Conservation (phyloP, 2,329 filamentous ascomycete species). For the Lachnellula occidentalis region DNA sequence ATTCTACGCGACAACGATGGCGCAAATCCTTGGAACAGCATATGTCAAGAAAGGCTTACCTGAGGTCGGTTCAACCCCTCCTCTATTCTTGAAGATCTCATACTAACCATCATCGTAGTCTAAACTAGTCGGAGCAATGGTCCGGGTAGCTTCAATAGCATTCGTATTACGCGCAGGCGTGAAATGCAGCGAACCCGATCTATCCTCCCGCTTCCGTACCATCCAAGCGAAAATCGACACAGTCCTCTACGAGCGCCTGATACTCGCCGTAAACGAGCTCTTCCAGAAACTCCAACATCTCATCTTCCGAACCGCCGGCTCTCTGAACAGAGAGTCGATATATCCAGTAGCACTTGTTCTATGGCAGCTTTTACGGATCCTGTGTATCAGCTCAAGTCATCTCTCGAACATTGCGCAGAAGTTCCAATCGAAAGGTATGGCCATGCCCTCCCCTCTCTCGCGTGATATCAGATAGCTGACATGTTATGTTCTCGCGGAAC, state of each 20-base stretch:
- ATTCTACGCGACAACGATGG: constrained; percentile 21
- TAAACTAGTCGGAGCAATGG: constrained; percentile 17
- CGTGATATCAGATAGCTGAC: background rate
- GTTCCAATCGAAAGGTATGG: constrained; percentile 12
- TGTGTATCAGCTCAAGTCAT: constrained; percentile 19
- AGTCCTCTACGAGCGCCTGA: constrained; percentile 22
- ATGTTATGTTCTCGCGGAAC: background rate
- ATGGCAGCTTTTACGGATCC: constrained; percentile 22
- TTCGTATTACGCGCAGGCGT: constrained; percentile 24
- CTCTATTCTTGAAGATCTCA: background rate
- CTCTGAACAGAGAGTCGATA: constrained; percentile 18
- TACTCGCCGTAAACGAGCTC: constrained; percentile 18
- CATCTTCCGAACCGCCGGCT: constrained; percentile 24
- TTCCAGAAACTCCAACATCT: constrained; percentile 22
- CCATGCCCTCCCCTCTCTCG: background rate
- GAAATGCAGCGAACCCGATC: constrained; percentile 3
- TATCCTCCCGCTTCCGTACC: constrained; percentile 11
- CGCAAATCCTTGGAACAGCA: constrained; percentile 21
- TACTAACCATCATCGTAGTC: constrained; percentile 11
- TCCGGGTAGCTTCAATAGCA: constrained; percentile 18
- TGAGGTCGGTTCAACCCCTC: constrained; percentile 10
- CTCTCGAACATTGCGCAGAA: constrained; percentile 15
- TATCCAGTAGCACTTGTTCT: constrained; percentile 25
- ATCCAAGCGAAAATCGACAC: constrained; percentile 25
- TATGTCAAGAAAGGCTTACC: constrained; percentile 23